Evolutionary conservation across 2,329 filamentous ascomycete genomes (phyloP).

Genomic region (Rasamsonia emersonii): DNA sequence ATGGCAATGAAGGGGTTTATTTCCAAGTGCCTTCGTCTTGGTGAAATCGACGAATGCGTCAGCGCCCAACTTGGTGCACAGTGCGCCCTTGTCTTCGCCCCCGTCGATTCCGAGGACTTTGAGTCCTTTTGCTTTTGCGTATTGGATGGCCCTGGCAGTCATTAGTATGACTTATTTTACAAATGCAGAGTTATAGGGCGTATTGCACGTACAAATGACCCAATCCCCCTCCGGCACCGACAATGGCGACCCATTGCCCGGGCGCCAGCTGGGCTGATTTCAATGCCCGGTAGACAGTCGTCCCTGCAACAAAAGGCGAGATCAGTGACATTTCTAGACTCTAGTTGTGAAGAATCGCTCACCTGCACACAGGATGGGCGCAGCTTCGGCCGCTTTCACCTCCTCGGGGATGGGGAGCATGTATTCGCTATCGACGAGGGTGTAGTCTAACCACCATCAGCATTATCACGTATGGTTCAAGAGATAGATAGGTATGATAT

Average conservation of each 20-base stretch:
- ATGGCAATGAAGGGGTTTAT: background rate
- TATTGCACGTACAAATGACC: conserved; percentile 18
- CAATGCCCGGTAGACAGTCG: conserved; percentile 16
- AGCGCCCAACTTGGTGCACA: conserved; percentile 30
- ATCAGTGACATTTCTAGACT: too few species aligned
- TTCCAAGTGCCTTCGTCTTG: conserved; percentile 11
- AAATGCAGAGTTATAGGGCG: background rate
- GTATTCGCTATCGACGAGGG: conserved; percentile 11
- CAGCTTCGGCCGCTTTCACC: conserved; percentile 11
- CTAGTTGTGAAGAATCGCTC: background rate
- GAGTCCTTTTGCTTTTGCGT: conserved; percentile 18
- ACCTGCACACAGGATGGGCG: conserved; percentile 16
- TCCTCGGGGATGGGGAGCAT: conserved; percentile 13
- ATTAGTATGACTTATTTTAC: conserved; percentile 1
- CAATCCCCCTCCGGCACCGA: conserved; percentile 25
- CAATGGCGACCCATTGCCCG: conserved; percentile 20
- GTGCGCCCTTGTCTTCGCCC: conserved; percentile 26
- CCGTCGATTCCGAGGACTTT: conserved; percentile 33
- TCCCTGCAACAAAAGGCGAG: conserved; percentile 1
- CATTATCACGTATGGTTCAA: too few species aligned
- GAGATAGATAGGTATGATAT: too few species aligned
- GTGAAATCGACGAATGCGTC: conserved; percentile 31
- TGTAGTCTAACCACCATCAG: conserved; percentile 11
- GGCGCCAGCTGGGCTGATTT: conserved; percentile 25
- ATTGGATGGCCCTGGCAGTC: conserved; percentile 8